Evolutionary conservation across 257 asterid species (phyloP).

Genomic region (Primulina eburnea): DNA sequence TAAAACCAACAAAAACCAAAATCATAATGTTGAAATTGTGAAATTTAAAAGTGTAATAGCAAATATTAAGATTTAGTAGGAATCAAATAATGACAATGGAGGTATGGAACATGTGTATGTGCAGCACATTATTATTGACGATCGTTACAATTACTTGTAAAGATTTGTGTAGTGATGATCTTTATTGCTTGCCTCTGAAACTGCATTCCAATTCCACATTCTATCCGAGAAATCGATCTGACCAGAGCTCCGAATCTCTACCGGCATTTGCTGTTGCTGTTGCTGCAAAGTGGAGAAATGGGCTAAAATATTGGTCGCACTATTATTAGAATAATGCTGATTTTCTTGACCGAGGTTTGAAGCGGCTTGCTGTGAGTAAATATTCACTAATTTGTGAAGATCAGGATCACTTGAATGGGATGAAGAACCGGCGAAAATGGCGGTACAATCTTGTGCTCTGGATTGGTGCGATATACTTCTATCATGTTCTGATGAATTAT

Average conservation of each 20-base stretch:
- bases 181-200: constrained; percentile 33
- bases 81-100: neutral
- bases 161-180: constrained; percentile 38
- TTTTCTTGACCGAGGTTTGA: constrained; percentile 18
- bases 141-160: constrained; percentile 35
- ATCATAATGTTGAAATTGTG: neutral
- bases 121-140: neutral
- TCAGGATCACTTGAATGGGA: constrained; percentile 44
- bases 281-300: constrained; percentile 34
- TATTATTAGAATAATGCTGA: constrained; percentile 13
- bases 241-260: constrained; percentile 30
- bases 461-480: constrained; percentile 27
- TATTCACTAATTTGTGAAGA: constrained; percentile 61
- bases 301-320: constrained; percentile 35
- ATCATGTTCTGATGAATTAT: constrained; percentile 14
- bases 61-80: neutral
- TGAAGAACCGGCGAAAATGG: constrained; percentile 32
- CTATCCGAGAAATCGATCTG: constrained; percentile 48
- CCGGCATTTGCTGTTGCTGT: constrained; percentile 20
- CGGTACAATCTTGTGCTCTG: constrained; percentile 22
- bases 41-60: neutral
- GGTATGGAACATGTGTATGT: neutral
- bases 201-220: constrained; percentile 82
- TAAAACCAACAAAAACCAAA: neutral
- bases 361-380: constrained; percentile 23